Evolutionary conservation across 2,329 filamentous ascomycete genomes (phyloP), one percentile per base, ranked within the genome.

Genomic region (Colletotrichum limetticola): DNA sequence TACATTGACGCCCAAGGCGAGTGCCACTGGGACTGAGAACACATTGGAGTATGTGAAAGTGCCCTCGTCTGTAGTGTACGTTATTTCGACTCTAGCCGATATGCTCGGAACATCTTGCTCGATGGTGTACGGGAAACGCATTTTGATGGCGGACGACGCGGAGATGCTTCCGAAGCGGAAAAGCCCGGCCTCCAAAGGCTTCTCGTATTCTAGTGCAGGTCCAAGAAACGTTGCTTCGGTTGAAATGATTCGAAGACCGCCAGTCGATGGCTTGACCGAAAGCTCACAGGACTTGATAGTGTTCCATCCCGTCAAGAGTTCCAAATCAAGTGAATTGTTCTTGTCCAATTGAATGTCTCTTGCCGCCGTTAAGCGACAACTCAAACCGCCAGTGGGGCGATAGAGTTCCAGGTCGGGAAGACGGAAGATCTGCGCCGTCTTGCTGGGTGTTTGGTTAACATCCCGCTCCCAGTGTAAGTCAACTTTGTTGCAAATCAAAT

Each of bases 1-100:
- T 6, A 99, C 97, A 76, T 98, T 98, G 74, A 99, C 97, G 3
- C 96, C 95, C 4, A 99, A 87, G 0, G 95, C 94, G 5, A 99
- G 86, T 1, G 93, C 89, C 1, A 97, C 92, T 3, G 92, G 89
- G 24, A 97, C 87, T 4, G 87, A 89, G 24, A 90, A 88, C 8
- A 88, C 86, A 19, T 88, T 89, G 19, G 90, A 88, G 79, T 92
- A 93, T 66, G 87, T 86, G 75, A 94, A 94, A 8, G 85, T 86
- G 3, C 92, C 93, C 2, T 89, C 84, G 0, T 90, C 86, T 0
- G 94, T 95, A 2, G 88, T 88, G 78, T 97, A 97, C 0, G 86
- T 87, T 11, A 95, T 86, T 75, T 98, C 95, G n/a, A 96, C 83
- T 74, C 91, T 92, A 68, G 96, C 87, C 0, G 91, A 89, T 1